Percentiles rank a stretch among this genome's conserved stretches.
phyloP scores from a whole-genome alignment of 768 basidiomycete species.

The Calocybe cyanea region DNA sequence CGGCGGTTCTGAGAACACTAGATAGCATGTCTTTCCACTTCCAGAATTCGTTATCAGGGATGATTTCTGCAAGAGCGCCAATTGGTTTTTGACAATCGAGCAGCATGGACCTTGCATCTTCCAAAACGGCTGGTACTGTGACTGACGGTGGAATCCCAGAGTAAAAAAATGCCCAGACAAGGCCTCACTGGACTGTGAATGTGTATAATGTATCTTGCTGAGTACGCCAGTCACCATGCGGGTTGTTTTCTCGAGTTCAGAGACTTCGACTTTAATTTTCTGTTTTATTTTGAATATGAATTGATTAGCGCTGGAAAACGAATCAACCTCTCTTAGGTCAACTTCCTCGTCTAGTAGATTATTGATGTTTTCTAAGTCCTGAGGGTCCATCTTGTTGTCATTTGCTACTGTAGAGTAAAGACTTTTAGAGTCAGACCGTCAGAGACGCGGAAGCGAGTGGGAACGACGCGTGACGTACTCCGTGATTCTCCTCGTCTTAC shows the following conservation, averaged over 20 bases:
- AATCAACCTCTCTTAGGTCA: constrained; percentile 62
- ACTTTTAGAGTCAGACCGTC: too few species aligned
- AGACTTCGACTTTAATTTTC: constrained; percentile 80
- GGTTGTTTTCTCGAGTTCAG: constrained; percentile 70
- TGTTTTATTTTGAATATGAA: constrained; percentile 24
- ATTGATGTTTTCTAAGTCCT: constrained; percentile 56
- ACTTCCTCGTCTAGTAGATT: constrained; percentile 58
- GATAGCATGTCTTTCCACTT: constrained; percentile 84
- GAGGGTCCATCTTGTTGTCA: constrained; percentile 44
- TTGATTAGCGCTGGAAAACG: constrained; percentile 8
- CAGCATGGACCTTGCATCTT: constrained; percentile 53
- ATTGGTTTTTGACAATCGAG: constrained; percentile 49
- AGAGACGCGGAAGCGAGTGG: too few species aligned
- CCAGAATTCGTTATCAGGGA: constrained; percentile 77
- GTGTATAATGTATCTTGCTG: constrained; percentile 79
- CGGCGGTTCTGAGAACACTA: constrained; percentile 59
- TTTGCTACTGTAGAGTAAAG: neutral
- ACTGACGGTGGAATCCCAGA: constrained; percentile 1
- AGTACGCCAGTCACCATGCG: constrained; percentile 70
- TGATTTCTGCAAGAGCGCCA: constrained; percentile 48
- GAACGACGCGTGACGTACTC: too few species aligned
- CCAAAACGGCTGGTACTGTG: constrained; percentile 59
- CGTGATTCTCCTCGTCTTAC: too few species aligned
- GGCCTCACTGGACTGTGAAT: constrained; percentile 49
- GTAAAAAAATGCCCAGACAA: neutral